Percentiles rank a stretch among this genome's conserved stretches.
phyloP scores from a whole-genome alignment of 495 filamentous ascomycete species.

The Daldinia decipiens region DNA sequence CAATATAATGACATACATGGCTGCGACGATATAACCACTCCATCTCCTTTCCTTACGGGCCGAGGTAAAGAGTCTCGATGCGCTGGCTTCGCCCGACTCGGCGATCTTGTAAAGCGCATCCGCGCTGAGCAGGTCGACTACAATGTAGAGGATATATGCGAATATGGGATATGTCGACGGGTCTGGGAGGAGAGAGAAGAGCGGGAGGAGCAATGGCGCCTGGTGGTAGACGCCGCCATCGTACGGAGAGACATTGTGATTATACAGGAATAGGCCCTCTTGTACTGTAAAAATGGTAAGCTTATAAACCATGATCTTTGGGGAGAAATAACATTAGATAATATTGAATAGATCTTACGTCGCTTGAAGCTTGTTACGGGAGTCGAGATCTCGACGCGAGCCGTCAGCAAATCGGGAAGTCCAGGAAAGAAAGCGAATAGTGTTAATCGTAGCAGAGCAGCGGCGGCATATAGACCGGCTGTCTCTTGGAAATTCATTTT shows the following conservation, averaged over 20 bases:
- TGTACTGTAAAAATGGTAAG: slow-evolving; percentile 68
- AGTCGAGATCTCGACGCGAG: slow-evolving; percentile 94
- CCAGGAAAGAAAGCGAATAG: slow-evolving; percentile 84
- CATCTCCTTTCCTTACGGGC: slow-evolving; percentile 79
- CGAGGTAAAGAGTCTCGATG: slow-evolving; percentile 78
- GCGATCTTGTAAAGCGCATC: slow-evolving; percentile 84
- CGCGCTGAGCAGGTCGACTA: slow-evolving; percentile 84
- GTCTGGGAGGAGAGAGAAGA: slow-evolving; percentile 87
- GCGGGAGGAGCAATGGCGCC: slow-evolving; percentile 89
- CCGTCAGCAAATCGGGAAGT: slow-evolving; percentile 85
- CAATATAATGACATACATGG: slow-evolving; percentile 66
- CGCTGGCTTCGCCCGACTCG: slow-evolving; percentile 78
- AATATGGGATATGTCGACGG: slow-evolving; percentile 70
- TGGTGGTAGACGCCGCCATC: slow-evolving; percentile 98
- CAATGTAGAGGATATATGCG: slow-evolving; percentile 81
- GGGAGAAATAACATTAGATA: not conserved
- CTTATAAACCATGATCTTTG: not conserved
- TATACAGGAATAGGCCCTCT: slow-evolving; percentile 95
- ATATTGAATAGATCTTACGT: slow-evolving; percentile 62
- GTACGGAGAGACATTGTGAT: slow-evolving; percentile 95
- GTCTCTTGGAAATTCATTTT: slow-evolving; percentile 68
- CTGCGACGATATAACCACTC: slow-evolving; percentile 79
- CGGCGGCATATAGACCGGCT: slow-evolving; percentile 76
- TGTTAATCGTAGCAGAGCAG: slow-evolving; percentile 80
- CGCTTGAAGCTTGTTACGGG: slow-evolving; percentile 98